phyloP scores from a whole-genome alignment of 345 rosid genomes.

The Euclidium syriacum region DNA sequence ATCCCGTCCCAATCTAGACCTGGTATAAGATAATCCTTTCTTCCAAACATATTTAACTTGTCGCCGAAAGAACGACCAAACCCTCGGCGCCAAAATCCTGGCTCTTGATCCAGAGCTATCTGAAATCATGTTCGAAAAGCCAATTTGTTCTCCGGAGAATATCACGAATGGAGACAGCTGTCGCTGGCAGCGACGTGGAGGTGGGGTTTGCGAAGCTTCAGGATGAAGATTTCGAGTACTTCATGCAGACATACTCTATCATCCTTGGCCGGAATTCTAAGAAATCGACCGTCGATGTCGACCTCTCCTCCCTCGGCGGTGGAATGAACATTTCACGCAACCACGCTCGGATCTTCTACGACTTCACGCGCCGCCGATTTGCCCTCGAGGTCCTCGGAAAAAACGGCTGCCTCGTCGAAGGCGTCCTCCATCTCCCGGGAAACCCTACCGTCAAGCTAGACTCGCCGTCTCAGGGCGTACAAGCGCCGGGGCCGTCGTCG shows the following conservation, averaged over 20 bases:
- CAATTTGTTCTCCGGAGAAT: not conserved
- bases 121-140: not conserved
- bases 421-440: slow-evolving; percentile 94
- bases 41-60: not conserved
- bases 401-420: slow-evolving; percentile 95
- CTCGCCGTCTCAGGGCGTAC: slow-evolving; percentile 42
- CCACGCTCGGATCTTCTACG: slow-evolving; percentile 92
- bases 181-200: slow-evolving; percentile 75
- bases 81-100: not conserved
- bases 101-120: not conserved
- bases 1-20: too few relatives aligned
- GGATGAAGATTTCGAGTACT: slow-evolving; percentile 96
- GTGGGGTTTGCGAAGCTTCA: slow-evolving; percentile 98
- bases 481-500: slow-evolving; percentile 24
- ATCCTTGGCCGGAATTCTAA: slow-evolving; percentile 92
- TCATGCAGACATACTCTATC: slow-evolving; percentile 96
- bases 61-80: not conserved
- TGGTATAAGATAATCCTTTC: not conserved
- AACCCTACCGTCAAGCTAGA: slow-evolving; percentile 90
- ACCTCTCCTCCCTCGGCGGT: slow-evolving; percentile 92
- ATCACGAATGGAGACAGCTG: not conserved
- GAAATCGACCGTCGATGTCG: slow-evolving; percentile 93
- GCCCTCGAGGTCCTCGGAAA: slow-evolving; percentile 96
- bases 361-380: slow-evolving; percentile 94
- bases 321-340: slow-evolving; percentile 97